phyloP scores from a whole-genome alignment of 768 basidiomycete species.

The Pulveroboletus sp. region DNA sequence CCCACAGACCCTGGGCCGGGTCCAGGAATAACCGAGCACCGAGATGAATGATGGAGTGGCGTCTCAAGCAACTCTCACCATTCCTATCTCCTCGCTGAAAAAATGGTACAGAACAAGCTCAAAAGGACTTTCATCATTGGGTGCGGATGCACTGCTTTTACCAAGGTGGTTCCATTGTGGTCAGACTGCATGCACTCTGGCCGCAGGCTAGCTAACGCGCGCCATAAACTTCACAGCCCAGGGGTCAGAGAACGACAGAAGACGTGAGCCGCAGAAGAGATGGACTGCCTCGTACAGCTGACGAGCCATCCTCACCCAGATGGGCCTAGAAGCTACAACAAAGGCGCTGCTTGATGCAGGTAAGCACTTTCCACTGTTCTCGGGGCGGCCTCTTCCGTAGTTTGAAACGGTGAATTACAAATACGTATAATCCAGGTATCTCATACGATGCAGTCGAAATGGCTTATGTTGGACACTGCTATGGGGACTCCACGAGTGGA shows the following conservation, averaged over 20 bases:
- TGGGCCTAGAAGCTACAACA: conserved; percentile 85
- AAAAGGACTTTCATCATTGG: conserved; percentile 63
- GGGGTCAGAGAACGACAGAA: conserved; percentile 62
- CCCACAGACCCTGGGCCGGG: too few species aligned
- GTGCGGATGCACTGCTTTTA: conserved; percentile 73
- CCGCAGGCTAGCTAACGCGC: background rate
- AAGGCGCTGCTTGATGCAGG: conserved; percentile 87
- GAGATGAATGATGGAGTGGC: too few species aligned
- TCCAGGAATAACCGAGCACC: too few species aligned
- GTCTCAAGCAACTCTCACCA: background rate
- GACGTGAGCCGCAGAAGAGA: conserved; percentile 45
- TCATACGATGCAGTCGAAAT: conserved; percentile 75
- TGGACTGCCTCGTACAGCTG: background rate
- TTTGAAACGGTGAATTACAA: background rate
- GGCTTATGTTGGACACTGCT: conserved; percentile 77
- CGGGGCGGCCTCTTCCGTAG: conserved; percentile 2
- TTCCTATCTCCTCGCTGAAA: background rate
- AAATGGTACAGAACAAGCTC: background rate
- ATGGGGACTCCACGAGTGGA: conserved; percentile 76
- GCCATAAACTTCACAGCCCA: conserved; percentile 45
- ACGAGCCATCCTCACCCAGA: conserved; percentile 39
- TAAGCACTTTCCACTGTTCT: too few species aligned
- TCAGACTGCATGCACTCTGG: background rate
- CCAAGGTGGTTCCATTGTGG: conserved; percentile 52
- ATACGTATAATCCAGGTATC: conserved; percentile 48